A percentile compares a stretch with the other conserved stretches of the same genome.
Evolutionary conservation across 164 flowering plant species (phyloP).

Genomic region (Liquidambar formosana): DNA sequence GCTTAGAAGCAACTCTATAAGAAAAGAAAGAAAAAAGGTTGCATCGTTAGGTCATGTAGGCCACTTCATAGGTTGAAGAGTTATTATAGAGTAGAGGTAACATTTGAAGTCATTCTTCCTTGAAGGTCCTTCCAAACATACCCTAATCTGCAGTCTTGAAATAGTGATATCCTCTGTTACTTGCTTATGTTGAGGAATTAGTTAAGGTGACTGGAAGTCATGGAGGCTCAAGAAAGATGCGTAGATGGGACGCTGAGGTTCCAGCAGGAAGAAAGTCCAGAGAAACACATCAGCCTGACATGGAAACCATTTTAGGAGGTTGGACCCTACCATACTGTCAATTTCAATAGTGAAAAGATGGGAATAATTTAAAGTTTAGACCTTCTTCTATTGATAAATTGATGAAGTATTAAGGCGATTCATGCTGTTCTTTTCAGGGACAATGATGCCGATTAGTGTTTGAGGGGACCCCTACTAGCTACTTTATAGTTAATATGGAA

Average conservation of each 20-base stretch:
- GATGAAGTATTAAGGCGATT: too few relatives aligned
- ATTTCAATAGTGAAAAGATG: too few relatives aligned
- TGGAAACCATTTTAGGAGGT: slow-evolving; percentile 35
- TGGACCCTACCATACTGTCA: too few relatives aligned
- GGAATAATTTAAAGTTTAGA: too few relatives aligned
- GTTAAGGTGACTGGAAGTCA: neutral
- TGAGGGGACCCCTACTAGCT: too few relatives aligned
- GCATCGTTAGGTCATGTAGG: neutral
- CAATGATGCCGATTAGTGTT: too few relatives aligned
- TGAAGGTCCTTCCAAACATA: neutral
- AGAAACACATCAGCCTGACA: slow-evolving; percentile 37
- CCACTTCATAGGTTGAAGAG: neutral
- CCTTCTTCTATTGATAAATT: too few relatives aligned
- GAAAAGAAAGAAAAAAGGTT: too few relatives aligned
- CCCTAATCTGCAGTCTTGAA: neutral
- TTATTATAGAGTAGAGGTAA: too few relatives aligned
- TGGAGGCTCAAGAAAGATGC: neutral
- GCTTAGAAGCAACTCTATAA: too few relatives aligned
- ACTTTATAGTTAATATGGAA: too few relatives aligned
- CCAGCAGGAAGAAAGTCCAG: neutral
- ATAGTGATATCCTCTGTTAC: neutral
- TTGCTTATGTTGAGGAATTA: neutral
- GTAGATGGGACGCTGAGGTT: neutral
- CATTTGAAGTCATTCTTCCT: neutral
- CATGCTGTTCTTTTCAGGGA: too few relatives aligned